These are phyloP conservation scores for Saksenaea vasiformis DNA, from an alignment of 371 early-diverging fungal genomes.

Conservation along the genomic window DNA sequence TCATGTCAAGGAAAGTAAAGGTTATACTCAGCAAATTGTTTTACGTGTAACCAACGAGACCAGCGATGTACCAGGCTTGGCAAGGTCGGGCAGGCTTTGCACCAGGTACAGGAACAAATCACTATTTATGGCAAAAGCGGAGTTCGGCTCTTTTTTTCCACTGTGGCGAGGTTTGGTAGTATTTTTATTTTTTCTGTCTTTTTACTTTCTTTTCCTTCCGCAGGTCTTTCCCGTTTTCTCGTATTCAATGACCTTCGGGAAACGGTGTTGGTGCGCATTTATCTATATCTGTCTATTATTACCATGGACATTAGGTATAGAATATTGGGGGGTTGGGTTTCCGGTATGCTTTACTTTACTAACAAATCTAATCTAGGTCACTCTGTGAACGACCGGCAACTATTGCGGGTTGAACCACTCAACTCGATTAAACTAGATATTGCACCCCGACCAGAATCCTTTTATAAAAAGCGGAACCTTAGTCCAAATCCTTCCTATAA, in stretches of 20 bases:
- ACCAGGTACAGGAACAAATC: no score
- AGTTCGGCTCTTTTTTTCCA: neutral
- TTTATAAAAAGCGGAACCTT: slow-evolving; percentile 38
- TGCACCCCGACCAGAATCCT: slow-evolving; percentile 34
- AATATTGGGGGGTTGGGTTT: no score
- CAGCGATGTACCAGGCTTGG: no score
- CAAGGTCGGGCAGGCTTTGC: no score
- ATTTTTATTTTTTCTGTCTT: neutral
- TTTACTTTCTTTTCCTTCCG: neutral
- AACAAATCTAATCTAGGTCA: slow-evolving; percentile 16
- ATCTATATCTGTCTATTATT: neutral
- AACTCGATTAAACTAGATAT: slow-evolving; percentile 31
- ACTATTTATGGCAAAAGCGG: no score
- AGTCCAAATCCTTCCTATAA: slow-evolving; percentile 31
- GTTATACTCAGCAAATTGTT: no score
- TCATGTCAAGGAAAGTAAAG: no score
- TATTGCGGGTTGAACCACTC: slow-evolving; percentile 33
- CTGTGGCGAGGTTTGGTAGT: neutral
- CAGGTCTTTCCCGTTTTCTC: neutral
- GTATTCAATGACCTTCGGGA: neutral
- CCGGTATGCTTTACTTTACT: neutral
- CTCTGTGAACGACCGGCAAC: slow-evolving; percentile 30
- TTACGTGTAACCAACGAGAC: no score
- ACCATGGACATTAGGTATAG: slow-evolving; percentile 1
- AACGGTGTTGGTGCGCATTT: neutral